Percentiles rank a stretch among this genome's conserved stretches.
These are phyloP conservation scores for Trifolium subterraneum DNA, from an alignment of 306 rosid genomes.

Conservation along the genomic window DNA sequence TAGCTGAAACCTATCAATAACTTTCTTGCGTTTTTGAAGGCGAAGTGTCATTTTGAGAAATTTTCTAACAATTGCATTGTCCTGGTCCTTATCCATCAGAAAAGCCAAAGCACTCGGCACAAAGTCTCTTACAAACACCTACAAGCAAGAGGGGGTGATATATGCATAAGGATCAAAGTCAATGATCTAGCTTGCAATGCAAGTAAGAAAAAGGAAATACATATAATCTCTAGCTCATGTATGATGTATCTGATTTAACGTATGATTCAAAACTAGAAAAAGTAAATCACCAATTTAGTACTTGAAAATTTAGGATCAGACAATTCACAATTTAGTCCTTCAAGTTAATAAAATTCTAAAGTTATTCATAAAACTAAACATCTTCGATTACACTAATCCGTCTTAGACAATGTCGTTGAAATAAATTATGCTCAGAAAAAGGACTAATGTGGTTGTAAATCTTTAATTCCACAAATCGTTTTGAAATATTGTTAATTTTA, in stretches of 20 bases:
- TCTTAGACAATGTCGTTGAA: background rate
- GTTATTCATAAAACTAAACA: background rate
- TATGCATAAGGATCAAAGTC: slow-evolving; percentile 2
- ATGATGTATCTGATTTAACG: too few relatives aligned
- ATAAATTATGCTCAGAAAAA: too few relatives aligned
- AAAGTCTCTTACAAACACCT: slow-evolving; percentile 96
- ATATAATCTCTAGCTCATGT: too few relatives aligned
- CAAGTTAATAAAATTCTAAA: too few relatives aligned
- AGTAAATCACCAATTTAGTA: too few relatives aligned
- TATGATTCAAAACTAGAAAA: too few relatives aligned
- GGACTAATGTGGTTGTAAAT: too few relatives aligned
- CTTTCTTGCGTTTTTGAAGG: slow-evolving; percentile 88
- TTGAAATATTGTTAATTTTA: too few relatives aligned
- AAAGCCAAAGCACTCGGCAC: slow-evolving; percentile 89
- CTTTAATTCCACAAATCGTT: too few relatives aligned
- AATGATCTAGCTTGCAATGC: background rate
- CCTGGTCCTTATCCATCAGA: slow-evolving; percentile 59
- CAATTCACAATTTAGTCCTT: too few relatives aligned
- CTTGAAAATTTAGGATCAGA: too few relatives aligned
- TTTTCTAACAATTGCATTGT: slow-evolving; percentile 75
- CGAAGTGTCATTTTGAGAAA: slow-evolving; percentile 81
- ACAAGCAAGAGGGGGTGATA: slow-evolving; percentile 11
- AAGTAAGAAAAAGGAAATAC: too few relatives aligned
- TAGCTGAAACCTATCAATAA: slow-evolving; percentile 77
- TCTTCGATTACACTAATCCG: background rate